Percentiles rank a stretch among this genome's conserved stretches.
These are phyloP conservation scores for Russula emetica DNA, from an alignment of 768 basidiomycete species.

Conservation along the genomic window DNA sequence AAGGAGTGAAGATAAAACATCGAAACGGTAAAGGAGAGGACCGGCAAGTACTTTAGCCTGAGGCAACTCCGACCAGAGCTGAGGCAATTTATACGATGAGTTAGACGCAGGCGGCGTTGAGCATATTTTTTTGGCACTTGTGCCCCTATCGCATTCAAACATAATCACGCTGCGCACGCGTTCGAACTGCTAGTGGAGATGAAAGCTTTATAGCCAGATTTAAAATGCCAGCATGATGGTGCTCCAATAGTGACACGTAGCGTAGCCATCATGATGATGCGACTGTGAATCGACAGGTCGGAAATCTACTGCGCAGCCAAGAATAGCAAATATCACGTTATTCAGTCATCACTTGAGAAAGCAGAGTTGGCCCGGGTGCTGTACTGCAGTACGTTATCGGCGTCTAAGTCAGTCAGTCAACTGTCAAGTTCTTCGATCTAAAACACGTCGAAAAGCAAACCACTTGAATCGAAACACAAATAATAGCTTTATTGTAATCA, in stretches of 20 bases:
- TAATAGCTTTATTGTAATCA: no score
- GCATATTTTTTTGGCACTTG: background rate
- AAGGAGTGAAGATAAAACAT: conserved; percentile 12
- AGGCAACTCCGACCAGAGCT: background rate
- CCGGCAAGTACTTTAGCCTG: conserved; percentile 8
- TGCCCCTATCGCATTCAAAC: background rate
- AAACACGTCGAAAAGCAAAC: no score
- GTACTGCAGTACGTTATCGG: background rate
- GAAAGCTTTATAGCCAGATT: background rate
- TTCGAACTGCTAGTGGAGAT: background rate
- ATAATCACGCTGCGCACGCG: background rate
- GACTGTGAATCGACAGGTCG: background rate
- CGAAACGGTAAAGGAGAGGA: background rate
- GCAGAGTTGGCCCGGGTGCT: no score
- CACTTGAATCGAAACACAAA: no score
- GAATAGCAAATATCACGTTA: no score
- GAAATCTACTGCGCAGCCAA: no score
- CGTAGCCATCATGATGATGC: no score
- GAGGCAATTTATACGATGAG: conserved; percentile 8
- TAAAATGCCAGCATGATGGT: background rate
- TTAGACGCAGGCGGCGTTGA: background rate
- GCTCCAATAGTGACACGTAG: background rate
- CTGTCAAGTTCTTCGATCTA: no score
- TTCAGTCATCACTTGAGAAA: no score
- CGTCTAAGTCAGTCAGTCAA: no score